Evolutionary conservation across 73 alveolate genomes (phyloP), one percentile per base, ranked within the genome.

Genomic region (Paramecium sonneborni): DNA sequence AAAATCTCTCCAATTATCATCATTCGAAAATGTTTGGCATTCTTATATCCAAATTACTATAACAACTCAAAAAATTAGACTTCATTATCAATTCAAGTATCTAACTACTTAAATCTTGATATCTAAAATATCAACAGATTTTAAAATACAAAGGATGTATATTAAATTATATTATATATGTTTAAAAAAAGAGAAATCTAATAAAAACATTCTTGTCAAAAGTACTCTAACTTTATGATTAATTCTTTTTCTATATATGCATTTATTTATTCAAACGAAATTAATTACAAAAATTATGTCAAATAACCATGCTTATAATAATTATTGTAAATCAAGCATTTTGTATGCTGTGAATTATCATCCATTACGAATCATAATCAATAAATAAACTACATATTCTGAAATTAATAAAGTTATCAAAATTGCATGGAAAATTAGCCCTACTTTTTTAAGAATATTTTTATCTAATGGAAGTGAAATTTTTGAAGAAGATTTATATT

Each of bases 351-450:
- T 26, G 6, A 26, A 62, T 62, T 62, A 62, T 32, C 44, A 12
- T 4, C 52, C n/a, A 62, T n/a, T 62, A 0, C 18, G 84, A 62
- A 62, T 62, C 10, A 62, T 62, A 26, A 62, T 62, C 39, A 62
- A 62, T 26, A 62, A 62, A 32, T 62, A 9, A 62, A 62, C 84
- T 26, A 62, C 84, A 23, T 62, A 11, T 62, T 14, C 84, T 1
- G 84, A 62, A 24, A 30, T 62, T 11, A 62, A 62, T 6, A 62
- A 62, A 62, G 84, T 62, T 3, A 62, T 62, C 6, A 62, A 62
- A 62, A 62, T 62, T 11, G 84, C 84, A 30, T 62, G 84, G 84
- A 62, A 32, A 62, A 62, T 62, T 32, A 62, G 84, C 84, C 84
- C 84, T n/a, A 0, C 84, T 32, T 30, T 30, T 26, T 62, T 62